phyloP scores from a whole-genome alignment of 2,329 filamentous ascomycete species.

The Aspergillus piperis region DNA sequence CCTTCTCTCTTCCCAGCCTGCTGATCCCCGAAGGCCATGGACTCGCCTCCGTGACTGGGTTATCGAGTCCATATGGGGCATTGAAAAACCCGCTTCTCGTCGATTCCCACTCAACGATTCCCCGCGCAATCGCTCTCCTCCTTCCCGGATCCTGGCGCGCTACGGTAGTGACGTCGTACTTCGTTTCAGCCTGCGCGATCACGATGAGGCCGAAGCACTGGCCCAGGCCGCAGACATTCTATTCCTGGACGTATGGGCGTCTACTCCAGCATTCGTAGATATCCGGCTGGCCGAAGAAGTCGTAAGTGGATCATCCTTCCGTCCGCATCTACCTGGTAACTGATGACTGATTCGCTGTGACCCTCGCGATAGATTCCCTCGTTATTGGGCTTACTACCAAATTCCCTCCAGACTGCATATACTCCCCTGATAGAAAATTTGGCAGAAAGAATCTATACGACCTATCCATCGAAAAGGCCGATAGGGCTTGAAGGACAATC shows the following conservation, averaged over 20 bases:
- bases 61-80: constrained; percentile 47
- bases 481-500: constrained; percentile 28
- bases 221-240: constrained; percentile 72
- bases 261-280: constrained; percentile 78
- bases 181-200: constrained; percentile 75
- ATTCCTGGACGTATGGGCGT: constrained; percentile 89
- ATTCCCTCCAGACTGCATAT: constrained; percentile 70
- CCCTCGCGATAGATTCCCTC: constrained; percentile 61
- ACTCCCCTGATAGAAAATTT: constrained; percentile 78
- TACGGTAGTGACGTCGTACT: constrained; percentile 86
- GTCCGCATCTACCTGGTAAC: background rate
- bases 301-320: constrained; percentile 49
- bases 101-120: constrained; percentile 21
- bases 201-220: constrained; percentile 68
- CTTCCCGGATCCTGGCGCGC: constrained; percentile 46
- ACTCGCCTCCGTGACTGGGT: constrained; percentile 44
- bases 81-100: constrained; percentile 30
- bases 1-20: constrained; percentile 29
- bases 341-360: background rate
- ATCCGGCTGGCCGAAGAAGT: constrained; percentile 75
- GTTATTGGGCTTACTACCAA: constrained; percentile 75
- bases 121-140: constrained; percentile 28
- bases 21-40: constrained; percentile 38
- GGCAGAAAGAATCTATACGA: constrained; percentile 72
- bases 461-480: constrained; percentile 61